Evolutionary conservation across 768 basidiomycete genomes (phyloP).

Genomic region (Tulasnella sp.): DNA sequence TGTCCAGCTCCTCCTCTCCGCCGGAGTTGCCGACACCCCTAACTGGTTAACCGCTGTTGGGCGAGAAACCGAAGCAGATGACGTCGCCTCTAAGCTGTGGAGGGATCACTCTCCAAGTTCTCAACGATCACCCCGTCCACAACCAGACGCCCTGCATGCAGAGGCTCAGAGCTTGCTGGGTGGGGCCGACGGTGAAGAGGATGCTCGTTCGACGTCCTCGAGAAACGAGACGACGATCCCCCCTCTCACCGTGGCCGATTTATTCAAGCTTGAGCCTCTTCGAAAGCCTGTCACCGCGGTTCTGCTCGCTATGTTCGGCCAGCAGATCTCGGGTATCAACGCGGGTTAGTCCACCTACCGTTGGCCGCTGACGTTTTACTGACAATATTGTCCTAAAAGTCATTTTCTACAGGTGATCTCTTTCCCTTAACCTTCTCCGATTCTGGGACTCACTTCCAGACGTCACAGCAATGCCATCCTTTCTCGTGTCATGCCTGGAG

Average conservation of each 20-base stretch:
- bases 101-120: neutral
- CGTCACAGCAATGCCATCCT: constrained; percentile 27
- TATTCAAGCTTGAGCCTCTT: constrained; percentile 37
- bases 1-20: constrained; percentile 53
- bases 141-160: neutral
- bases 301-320: constrained; percentile 18
- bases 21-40: constrained; percentile 65
- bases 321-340: constrained; percentile 26
- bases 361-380: neutral
- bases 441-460: neutral
- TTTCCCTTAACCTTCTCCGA: neutral
- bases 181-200: neutral
- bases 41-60: constrained; percentile 56
- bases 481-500: constrained; percentile 18
- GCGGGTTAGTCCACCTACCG: constrained; percentile 33
- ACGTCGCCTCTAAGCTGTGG: constrained; percentile 33
- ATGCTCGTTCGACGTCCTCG: constrained; percentile 18
- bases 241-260: constrained; percentile 50
- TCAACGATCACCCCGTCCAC: neutral
- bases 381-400: neutral
- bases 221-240: constrained; percentile 31
- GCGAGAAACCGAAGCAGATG: constrained; percentile 48
- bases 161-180: constrained; percentile 10
- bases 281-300: neutral
- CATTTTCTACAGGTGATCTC: constrained; percentile 24